Conservation (phyloP, 257 asterid species). For the Primulina eburnea region DNA sequence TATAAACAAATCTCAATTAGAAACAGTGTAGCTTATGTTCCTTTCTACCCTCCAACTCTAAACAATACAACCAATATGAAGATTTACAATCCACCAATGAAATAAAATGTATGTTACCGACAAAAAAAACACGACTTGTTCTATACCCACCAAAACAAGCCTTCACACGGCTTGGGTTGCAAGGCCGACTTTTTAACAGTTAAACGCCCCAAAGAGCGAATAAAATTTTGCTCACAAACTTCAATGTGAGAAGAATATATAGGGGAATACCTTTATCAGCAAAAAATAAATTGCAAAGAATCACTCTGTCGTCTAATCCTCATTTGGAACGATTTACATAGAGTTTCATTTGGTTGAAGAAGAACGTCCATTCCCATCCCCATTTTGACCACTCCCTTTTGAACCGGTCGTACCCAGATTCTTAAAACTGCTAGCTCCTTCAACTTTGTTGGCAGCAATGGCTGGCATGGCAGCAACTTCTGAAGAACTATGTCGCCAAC, state of each 20-base stretch:
- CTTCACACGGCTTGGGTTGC: background rate
- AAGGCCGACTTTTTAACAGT: too few species aligned
- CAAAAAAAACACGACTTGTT: background rate
- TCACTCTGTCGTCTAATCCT: background rate
- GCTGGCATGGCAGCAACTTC: conserved; percentile 39
- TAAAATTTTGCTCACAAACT: background rate
- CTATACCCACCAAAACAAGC: background rate
- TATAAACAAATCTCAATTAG: too few species aligned
- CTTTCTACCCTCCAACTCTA: background rate
- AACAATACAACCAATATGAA: background rate
- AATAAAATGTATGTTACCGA: background rate
- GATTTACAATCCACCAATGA: background rate
- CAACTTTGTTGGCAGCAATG: conserved; percentile 25
- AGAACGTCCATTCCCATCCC: conserved; percentile 33
- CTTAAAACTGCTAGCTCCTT: conserved; percentile 34
- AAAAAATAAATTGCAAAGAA: background rate
- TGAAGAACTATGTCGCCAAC: conserved; percentile 53
- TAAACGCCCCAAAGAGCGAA: too few species aligned
- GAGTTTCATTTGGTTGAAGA: conserved; percentile 24
- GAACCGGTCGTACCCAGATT: conserved; percentile 33
- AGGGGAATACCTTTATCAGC: background rate
- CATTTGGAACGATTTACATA: conserved; percentile 13
- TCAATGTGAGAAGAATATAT: background rate
- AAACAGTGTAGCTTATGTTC: too few species aligned
- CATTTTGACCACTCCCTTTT: conserved; percentile 29